These are phyloP conservation scores for Amphibolis antarctica DNA, from an alignment of 106 monocot genomes.

Conservation along the genomic window DNA sequence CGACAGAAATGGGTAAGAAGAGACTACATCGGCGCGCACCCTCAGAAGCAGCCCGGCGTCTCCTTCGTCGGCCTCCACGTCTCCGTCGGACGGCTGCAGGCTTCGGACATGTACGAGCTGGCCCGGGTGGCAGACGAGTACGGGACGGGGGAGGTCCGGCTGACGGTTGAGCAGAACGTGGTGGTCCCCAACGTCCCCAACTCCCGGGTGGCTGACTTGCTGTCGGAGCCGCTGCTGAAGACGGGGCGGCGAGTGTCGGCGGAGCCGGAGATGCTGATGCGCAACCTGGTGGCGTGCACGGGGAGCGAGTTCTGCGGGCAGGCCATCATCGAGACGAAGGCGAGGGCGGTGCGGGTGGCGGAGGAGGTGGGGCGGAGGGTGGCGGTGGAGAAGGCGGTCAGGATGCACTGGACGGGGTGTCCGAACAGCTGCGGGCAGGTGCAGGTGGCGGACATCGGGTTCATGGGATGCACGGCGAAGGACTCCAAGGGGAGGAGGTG, in stretches of 20 bases:
- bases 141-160: constrained; percentile 72
- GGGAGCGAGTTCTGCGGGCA: constrained; percentile 97
- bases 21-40: constrained; percentile 76
- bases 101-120: constrained; percentile 71
- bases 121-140: constrained; percentile 69
- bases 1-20: constrained; percentile 53
- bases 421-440: constrained; percentile 92
- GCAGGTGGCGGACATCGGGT: constrained; percentile 89
- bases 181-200: constrained; percentile 60
- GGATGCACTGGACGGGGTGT: constrained; percentile 99
- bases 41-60: constrained; percentile 61
- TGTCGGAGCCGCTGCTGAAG: constrained; percentile 52
- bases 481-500: constrained; percentile 42
- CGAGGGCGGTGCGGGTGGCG: constrained; percentile 56
- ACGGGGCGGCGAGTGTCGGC: constrained; percentile 36
- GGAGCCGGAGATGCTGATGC: constrained; percentile 54
- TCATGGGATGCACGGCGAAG: constrained; percentile 91
- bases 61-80: constrained; percentile 78
- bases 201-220: constrained; percentile 23
- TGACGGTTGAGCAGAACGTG: constrained; percentile 91
- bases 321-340: constrained; percentile 96
- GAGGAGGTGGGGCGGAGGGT: constrained; percentile 58
- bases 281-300: constrained; percentile 81
- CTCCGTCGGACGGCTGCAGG: constrained; percentile 69
- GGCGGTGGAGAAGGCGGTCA: constrained; percentile 37